phyloP scores from a whole-genome alignment of 2,329 filamentous ascomycete genomes.

The Aspergillus puulaauensis region DNA sequence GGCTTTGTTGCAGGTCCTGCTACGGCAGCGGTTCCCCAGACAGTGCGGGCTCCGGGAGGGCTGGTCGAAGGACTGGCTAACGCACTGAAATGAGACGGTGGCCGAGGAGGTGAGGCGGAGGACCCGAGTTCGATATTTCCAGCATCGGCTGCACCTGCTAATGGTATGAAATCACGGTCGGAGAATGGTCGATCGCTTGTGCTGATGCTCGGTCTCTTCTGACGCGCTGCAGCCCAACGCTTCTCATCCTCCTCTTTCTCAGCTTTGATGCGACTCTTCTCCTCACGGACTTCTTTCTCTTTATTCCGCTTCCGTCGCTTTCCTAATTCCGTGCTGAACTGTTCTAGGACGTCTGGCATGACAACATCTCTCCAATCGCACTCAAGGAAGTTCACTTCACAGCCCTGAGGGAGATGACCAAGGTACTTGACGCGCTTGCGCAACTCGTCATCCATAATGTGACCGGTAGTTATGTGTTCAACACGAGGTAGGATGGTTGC shows the following conservation, averaged over 20 bases:
- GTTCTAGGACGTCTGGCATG: constrained; percentile 68
- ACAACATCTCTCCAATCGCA: constrained; percentile 96
- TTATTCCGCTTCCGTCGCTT: constrained; percentile 71
- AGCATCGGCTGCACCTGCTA: constrained; percentile 43
- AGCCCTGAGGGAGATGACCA: constrained; percentile 82
- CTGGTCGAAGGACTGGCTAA: constrained; percentile 79
- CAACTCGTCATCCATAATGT: constrained; percentile 81
- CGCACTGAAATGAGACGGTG: constrained; percentile 45
- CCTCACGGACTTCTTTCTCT: constrained; percentile 82
- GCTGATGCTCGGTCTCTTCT: constrained; percentile 55
- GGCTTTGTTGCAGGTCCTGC: constrained; percentile 56
- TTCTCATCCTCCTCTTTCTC: constrained; percentile 75
- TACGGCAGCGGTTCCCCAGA: constrained; percentile 85
- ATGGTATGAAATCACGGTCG: constrained; percentile 65
- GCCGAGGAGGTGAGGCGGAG: constrained; percentile 44
- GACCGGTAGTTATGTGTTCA: constrained; percentile 84
- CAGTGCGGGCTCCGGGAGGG: constrained; percentile 72
- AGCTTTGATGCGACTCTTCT: constrained; percentile 78
- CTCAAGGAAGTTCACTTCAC: constrained; percentile 85
- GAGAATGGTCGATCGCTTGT: constrained; percentile 49
- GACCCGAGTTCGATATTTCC: constrained; percentile 29
- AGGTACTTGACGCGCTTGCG: constrained; percentile 85
- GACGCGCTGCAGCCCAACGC: constrained; percentile 66
- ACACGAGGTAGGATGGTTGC: constrained; percentile 82
- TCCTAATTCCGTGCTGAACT: constrained; percentile 75